Evolutionary conservation across 192 early-diverging fungal species (phyloP), one percentile per base, ranked within the genome.

Genomic region (Entomortierella beljakovae): DNA sequence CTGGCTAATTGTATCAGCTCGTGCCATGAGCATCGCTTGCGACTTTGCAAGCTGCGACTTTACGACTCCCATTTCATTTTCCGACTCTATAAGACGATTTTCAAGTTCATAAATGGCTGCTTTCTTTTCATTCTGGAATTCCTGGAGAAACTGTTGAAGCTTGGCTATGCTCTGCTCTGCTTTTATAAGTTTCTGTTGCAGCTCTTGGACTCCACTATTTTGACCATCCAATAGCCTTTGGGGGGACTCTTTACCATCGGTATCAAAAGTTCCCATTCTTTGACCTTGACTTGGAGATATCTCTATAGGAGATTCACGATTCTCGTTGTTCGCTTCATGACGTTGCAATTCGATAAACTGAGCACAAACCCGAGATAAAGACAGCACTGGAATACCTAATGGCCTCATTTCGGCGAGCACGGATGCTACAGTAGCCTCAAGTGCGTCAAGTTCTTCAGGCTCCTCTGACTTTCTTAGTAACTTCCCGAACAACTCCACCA

Each of bases 121-220:
- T 33, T 57, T 77, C 34, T 77, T 69, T 32, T 77, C 73, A 31
- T 61, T 62, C 54, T 77, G 73, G 38, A 77, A 77, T 55, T 77
- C 73, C 9, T 77, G 66, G 0, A 77, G 35, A 34, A 77, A 77
- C 55, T 77, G 73, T 38, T 69, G 73, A 23, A 77, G 28, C 50
- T 69, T 77, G 38, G 48, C 28, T n/a, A 77, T 56, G 20, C 54
- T 66, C 1, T 57, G 51, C 38, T 77, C 66, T 4, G 65, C 60
- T 23, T 32, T 55, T 0, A 25, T 33, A 43, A 77, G 42, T 29
- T 77, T 57, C 15, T 59, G 43, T 18, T 33, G 38, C 26, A 77
- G 28, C 5, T 55, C 59, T 5, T 46, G 32, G 6, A 46, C 53
- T 15, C 68, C 43, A 2, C 20, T 15, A 7, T 16, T 29, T 10